Conservation (phyloP, 2,329 filamentous ascomycete genomes). For the Ascochyta clinopodiicola region DNA sequence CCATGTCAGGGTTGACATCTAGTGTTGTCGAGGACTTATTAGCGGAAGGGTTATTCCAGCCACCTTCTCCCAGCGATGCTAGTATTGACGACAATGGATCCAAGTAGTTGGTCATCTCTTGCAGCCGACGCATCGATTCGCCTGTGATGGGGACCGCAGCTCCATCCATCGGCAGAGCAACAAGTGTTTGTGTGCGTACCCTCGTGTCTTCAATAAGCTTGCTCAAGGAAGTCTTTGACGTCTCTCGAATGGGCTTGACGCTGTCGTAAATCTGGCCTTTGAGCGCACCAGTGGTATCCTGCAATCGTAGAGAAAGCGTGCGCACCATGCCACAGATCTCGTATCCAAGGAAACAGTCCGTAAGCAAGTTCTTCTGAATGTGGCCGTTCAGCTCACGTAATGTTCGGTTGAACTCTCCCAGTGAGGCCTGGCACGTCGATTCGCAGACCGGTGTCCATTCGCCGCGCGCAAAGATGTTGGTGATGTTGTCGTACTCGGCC, state of each 20-base stretch:
- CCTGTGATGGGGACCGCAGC: constrained; percentile 77
- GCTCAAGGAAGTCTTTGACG: constrained; percentile 82
- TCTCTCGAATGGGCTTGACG: constrained; percentile 88
- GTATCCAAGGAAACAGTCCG: constrained; percentile 93
- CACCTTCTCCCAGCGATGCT: constrained; percentile 89
- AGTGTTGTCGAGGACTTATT: constrained; percentile 70
- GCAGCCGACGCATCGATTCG: constrained; percentile 84
- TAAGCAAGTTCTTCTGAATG: constrained; percentile 83
- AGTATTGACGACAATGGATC: constrained; percentile 87
- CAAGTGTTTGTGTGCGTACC: constrained; percentile 69
- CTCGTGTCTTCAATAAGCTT: constrained; percentile 86
- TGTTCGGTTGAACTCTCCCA: constrained; percentile 84
- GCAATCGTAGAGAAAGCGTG: constrained; percentile 77
- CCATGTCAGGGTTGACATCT: constrained; percentile 87
- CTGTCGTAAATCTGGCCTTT: constrained; percentile 84
- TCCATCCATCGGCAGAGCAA: constrained; percentile 77
- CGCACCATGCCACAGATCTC: constrained; percentile 93
- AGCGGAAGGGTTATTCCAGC: constrained; percentile 68
- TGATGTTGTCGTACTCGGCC: constrained; percentile 90
- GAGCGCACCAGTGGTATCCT: constrained; percentile 82
- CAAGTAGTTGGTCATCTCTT: constrained; percentile 86
- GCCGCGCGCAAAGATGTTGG: constrained; percentile 81
- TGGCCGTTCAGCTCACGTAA: constrained; percentile 88
- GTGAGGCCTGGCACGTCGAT: constrained; percentile 76
- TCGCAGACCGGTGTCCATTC: constrained; percentile 84